Percentiles rank a stretch among this genome's conserved stretches.
Conservation (phyloP, 768 basidiomycete species). For the Tulasnella sp. region DNA sequence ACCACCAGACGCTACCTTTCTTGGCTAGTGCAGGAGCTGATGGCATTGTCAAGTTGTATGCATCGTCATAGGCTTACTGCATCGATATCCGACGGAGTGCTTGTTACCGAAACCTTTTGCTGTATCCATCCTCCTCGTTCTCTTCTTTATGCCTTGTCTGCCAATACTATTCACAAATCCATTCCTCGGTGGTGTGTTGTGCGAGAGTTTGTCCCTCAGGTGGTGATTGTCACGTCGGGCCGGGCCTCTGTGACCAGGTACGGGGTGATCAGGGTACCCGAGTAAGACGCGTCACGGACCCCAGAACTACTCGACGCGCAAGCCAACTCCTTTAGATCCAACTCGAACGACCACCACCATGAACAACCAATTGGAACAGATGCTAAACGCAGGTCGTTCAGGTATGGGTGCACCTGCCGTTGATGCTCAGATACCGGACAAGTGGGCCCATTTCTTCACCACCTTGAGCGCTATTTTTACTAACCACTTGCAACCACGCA, state of each 20-base stretch:
- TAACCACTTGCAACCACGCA: slow-evolving; percentile 23
- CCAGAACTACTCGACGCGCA: slow-evolving; percentile 5
- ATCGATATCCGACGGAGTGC: too few species aligned
- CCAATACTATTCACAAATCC: too few species aligned
- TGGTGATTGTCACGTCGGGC: too few species aligned
- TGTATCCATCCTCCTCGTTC: too few species aligned
- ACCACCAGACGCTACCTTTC: slow-evolving; percentile 70
- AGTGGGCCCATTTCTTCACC: background rate
- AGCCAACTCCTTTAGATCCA: background rate
- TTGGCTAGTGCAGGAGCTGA: slow-evolving; percentile 95
- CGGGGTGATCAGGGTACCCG: background rate
- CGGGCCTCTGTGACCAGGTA: too few species aligned
- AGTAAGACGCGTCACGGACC: slow-evolving; percentile 1
- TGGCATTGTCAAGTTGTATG: slow-evolving; percentile 84
- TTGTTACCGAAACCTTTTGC: too few species aligned
- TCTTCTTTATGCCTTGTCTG: too few species aligned
- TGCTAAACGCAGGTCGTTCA: slow-evolving; percentile 1
- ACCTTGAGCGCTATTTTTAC: background rate
- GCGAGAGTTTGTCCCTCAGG: too few species aligned
- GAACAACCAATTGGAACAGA: slow-evolving; percentile 7
- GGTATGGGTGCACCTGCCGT: slow-evolving; percentile 6
- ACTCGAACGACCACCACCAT: background rate
- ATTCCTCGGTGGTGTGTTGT: too few species aligned
- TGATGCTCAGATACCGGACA: slow-evolving; percentile 13
- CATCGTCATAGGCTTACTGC: slow-evolving; percentile 15